Base-by-base conservation (phyloP, 805 yeast genomes). In the Nakazawaea molendinolei region DNA sequence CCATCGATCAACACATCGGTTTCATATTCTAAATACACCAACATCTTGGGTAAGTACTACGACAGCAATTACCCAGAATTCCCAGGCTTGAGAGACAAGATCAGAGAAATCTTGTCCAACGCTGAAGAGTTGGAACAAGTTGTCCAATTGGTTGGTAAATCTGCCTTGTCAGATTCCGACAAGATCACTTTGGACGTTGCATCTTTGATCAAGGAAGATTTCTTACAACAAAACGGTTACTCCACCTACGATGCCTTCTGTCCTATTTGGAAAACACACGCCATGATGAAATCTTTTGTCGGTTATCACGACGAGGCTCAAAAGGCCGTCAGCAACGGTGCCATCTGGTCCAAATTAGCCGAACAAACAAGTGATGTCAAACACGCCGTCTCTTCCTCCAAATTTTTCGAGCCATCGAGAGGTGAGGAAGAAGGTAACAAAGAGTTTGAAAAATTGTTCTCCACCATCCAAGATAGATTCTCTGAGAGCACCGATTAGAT, bases 121-220 rank as follows among this genome's bases (percentile, higher is more conserved):
- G 98, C 98, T 39, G 98, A 92, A 68, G 98, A 92, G 65, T 75
- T 92, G 56, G 98, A 92, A 67, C 97, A 92, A 69, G 98, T 92
- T 51, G 98, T 92, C 44, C 99, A 92, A 70, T 78, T 92, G 58
- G 99, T 92, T 44, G 99, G 99, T 71, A 92, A 92, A 67, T 84
- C 95, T 44, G 97, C 99, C 5, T 71, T 92, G 51, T 86, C 96
- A 8, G 99, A 92, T 60, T 73, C 95, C 26, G 98, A 92, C 65
- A 92, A 92, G 71, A 92, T 92, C 61, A 84, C 96, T 18, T 72
- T 92, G 57, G 99, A 92, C 58, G 96, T 90, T 39, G 78, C 97
- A 18, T 70, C 72, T 20, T 74, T 92, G 60, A 80, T 92, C 63
- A 92, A 92, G 65, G 98, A 92, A 63, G 98, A 92, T 65, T 92